phyloP scores from a whole-genome alignment of 257 asterid genomes.

The Jacaranda copaia region DNA sequence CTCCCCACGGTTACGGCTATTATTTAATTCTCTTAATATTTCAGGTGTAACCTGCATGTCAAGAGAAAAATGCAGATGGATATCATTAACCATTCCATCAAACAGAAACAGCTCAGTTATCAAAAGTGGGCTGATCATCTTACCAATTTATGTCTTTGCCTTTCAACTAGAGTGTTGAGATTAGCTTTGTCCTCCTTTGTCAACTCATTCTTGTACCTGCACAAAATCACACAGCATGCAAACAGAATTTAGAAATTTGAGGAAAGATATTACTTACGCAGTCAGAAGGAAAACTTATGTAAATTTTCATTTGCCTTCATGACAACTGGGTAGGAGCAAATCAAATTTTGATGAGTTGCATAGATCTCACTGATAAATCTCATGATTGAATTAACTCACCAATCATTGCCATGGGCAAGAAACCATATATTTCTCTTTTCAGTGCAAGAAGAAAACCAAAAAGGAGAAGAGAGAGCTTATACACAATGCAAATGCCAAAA shows the following conservation, averaged over 20 bases:
- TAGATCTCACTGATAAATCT: background rate
- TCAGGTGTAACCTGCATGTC: constrained; percentile 87
- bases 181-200: constrained; percentile 78
- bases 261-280: background rate
- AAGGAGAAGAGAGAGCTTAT: background rate
- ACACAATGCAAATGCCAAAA: constrained; percentile 1
- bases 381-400: background rate
- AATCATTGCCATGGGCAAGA: background rate
- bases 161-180: constrained; percentile 66
- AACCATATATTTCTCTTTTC: background rate
- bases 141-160: constrained; percentile 85
- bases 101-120: constrained; percentile 10
- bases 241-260: constrained; percentile 3
- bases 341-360: constrained; percentile 12
- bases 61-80: constrained; percentile 14
- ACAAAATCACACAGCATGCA: background rate
- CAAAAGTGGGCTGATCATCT: constrained; percentile 37
- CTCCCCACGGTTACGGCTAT: constrained; percentile 95
- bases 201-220: constrained; percentile 89
- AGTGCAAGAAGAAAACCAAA: constrained; percentile 2
- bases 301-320: constrained; percentile 1
- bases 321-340: background rate
- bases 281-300: background rate
- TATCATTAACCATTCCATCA: background rate
- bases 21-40: constrained; percentile 83